A percentile compares a stretch with the other conserved stretches of the same genome.
Evolutionary conservation across 768 basidiomycete genomes (phyloP).

Genomic region (Punctularia strigosozonata): DNA sequence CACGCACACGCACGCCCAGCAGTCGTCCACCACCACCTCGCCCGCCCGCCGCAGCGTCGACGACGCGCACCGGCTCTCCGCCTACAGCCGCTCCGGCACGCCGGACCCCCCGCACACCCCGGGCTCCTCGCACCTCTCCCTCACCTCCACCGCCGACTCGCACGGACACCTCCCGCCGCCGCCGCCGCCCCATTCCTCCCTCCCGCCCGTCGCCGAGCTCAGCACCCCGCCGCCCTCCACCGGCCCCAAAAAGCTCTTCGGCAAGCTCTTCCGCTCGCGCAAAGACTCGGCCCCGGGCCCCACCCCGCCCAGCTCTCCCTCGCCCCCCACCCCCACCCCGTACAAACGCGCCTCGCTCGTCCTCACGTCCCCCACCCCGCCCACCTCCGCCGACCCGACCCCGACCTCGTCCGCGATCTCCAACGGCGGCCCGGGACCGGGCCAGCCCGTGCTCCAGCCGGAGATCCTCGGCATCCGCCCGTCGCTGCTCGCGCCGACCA

Average conservation of each 20-base stretch:
- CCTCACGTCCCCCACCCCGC: conserved; percentile 1
- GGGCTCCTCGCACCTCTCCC: conserved; percentile 4
- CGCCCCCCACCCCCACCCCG: conserved; percentile 13
- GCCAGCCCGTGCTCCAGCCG: conserved; percentile 21
- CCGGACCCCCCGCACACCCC: conserved; percentile 7
- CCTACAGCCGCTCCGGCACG: conserved; percentile 1
- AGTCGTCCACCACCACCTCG: conserved; percentile 11
- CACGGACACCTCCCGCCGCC: background rate
- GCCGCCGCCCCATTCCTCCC: background rate
- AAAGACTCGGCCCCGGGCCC: conserved; percentile 20
- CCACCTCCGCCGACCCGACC: conserved; percentile 1
- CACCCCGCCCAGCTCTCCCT: conserved; percentile 16
- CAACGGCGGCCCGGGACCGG: background rate
- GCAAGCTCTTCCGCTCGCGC: conserved; percentile 63
- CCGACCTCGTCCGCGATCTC: conserved; percentile 6
- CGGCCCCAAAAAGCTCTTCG: conserved; percentile 50
- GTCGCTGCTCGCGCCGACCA: conserved; percentile 37
- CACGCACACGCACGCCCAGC: conserved; percentile 7
- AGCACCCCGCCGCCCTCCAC: conserved; percentile 16
- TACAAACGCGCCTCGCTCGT: conserved; percentile 5
- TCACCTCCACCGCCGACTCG: conserved; percentile 5
- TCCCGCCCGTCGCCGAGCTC: too few species aligned
- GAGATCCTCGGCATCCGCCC: conserved; percentile 62
- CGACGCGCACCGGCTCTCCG: background rate
- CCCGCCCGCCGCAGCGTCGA: conserved; percentile 12